Evolutionary conservation across 192 early-diverging fungal genomes (phyloP), one percentile per base, ranked within the genome.

Genomic region (Coemansia sp.): DNA sequence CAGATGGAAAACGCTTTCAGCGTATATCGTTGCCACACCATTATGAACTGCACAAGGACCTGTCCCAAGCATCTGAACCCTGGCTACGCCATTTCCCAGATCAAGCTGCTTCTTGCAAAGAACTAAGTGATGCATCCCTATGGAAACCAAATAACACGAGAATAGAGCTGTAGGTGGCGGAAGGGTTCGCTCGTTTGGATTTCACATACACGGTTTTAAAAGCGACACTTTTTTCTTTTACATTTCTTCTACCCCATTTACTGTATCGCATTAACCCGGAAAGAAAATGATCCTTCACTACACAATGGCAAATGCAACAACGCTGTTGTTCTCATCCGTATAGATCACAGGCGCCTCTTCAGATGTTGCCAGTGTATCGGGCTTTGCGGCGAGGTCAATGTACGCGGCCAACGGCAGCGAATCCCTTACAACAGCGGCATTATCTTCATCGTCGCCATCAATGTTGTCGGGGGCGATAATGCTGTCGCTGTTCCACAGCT

Each of bases 1-100:
- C 87, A 88, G 48, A 85, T 98, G 72, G 95, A 98, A 77, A 95
- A 96, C 81, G 86, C 93, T 35, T 96, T 95, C 90, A 93, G 93
- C n/a, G 89, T 97, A 6, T 98, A 97, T 88, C 92, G 95, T 53
- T 98, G 97, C 90, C 97, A 98, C 86, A 97, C 97, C 63, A 98
- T 98, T 78, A 97, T 97, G 96, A 95, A 99, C 91, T 97, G 97
- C 78, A 86, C 95, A 45, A 87, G 91, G 67, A 99, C 97, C 43
- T 97, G 97, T 78, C 97, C 97, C 69, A 99, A 99, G 91, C 95
- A 95, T 51, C 87, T 99, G 41, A 95, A 96, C 83, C 97, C 95
- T n/a, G 97, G 97, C 77, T 76, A 83, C 21, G 97, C 97, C 49
- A 99, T 99, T 87, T 92, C 97, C 43, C 84, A 94, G 86, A 96